Evolutionary conservation across 2,329 filamentous ascomycete genomes (phyloP).

Genomic region (Clonostachys solani): DNA sequence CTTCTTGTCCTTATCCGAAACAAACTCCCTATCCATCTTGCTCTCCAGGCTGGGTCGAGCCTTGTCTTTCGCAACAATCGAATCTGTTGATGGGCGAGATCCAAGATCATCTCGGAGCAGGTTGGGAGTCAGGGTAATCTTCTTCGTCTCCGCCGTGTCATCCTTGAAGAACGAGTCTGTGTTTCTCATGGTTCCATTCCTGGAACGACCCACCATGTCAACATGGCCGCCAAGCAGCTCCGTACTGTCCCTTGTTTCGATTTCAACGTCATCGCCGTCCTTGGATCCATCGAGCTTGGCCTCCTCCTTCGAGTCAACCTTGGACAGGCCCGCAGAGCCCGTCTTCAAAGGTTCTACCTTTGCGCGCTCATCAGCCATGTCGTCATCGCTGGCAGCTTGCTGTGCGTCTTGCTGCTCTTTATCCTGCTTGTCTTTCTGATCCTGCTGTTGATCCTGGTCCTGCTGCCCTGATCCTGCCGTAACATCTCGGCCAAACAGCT

Average conservation of each 20-base stretch:
- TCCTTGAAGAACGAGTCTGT: slow-evolving; percentile 98
- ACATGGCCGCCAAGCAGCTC: slow-evolving; percentile 58
- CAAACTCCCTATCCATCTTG: slow-evolving; percentile 50
- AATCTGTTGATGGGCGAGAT: slow-evolving; percentile 47
- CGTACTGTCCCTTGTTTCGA: slow-evolving; percentile 49
- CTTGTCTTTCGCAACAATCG: slow-evolving; percentile 40
- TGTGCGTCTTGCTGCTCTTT: slow-evolving; percentile 18
- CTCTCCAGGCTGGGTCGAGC: slow-evolving; percentile 68
- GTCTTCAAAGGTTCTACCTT: slow-evolving; percentile 53
- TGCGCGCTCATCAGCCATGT: slow-evolving; percentile 43
- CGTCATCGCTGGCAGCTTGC: slow-evolving; percentile 20
- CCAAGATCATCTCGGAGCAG: slow-evolving; percentile 76
- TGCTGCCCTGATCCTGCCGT: slow-evolving; percentile 4
- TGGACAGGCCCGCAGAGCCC: slow-evolving; percentile 31
- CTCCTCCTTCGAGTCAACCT: slow-evolving; percentile 1
- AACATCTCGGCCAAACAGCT: slow-evolving; percentile 31
- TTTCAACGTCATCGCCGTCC: slow-evolving; percentile 21
- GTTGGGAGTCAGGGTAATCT: slow-evolving; percentile 94
- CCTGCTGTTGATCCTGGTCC: slow-evolving; percentile 19
- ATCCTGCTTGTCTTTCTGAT: slow-evolving; percentile 16
- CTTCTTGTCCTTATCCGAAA: slow-evolving; percentile 69
- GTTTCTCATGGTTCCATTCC: slow-evolving; percentile 83
- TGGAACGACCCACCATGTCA: slow-evolving; percentile 57
- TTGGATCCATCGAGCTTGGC: not conserved
- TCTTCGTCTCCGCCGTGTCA: slow-evolving; percentile 90